A percentile compares a stretch with the other conserved stretches of the same genome.
These are phyloP conservation scores for Beta vulgaris DNA, from an alignment of 148 eudicot genomes.

Conservation along the genomic window DNA sequence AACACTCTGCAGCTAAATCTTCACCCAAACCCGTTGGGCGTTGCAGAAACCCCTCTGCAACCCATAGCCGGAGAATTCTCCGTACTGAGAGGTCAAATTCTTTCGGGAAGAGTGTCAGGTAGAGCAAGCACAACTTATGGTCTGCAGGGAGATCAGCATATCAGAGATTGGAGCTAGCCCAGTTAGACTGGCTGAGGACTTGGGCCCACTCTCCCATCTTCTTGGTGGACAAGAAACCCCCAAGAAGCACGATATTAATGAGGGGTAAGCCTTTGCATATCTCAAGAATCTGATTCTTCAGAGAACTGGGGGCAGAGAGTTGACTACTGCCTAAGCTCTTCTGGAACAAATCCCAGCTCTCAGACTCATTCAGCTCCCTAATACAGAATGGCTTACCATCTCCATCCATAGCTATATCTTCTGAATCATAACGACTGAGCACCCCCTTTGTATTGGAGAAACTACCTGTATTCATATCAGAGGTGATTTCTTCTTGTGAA, in stretches of 20 bases:
- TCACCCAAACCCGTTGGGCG: conserved; percentile 15
- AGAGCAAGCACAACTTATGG: conserved; percentile 44
- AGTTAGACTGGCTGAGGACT: conserved; percentile 14
- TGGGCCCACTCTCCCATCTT: conserved; percentile 15
- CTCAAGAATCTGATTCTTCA: background rate
- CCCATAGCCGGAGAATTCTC: conserved; percentile 43
- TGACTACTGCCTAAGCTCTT: background rate
- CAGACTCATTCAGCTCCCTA: background rate
- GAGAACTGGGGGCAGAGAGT: background rate
- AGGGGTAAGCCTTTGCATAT: conserved; percentile 26
- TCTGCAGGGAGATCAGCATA: conserved; percentile 39
- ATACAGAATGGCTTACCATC: background rate
- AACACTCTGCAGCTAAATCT: conserved; percentile 36
- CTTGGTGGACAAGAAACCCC: conserved; percentile 34
- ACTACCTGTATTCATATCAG: background rate
- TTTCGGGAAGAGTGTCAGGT: conserved; percentile 45
- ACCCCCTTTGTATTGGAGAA: background rate
- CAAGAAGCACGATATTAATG: conserved; percentile 25
- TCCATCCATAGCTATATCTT: background rate
- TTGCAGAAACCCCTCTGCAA: conserved; percentile 50
- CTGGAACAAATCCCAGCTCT: conserved; percentile 25
- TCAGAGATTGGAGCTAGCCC: conserved; percentile 22
- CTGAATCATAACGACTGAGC: background rate
- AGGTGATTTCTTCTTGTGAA: background rate
- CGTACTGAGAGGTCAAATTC: conserved; percentile 38